A percentile compares a stretch with the other conserved stretches of the same genome.
These are phyloP conservation scores for Amanita molliuscula DNA, from an alignment of 768 basidiomycete genomes.

Conservation along the genomic window DNA sequence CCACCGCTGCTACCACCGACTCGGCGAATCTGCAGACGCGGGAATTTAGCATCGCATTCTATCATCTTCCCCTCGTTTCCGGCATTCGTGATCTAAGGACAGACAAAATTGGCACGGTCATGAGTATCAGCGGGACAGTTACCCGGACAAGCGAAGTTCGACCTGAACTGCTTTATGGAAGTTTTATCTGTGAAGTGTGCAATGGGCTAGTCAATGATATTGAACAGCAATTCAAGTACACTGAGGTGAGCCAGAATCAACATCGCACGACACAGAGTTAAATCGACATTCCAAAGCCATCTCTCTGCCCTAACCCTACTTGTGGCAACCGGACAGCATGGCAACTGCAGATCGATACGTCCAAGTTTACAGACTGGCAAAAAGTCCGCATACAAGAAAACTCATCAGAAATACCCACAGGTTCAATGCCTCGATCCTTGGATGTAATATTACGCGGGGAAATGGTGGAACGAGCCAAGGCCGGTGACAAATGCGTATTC, in stretches of 20 bases:
- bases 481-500: constrained; percentile 97
- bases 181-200: constrained; percentile 88
- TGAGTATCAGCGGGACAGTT: constrained; percentile 95
- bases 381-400: constrained; percentile 99
- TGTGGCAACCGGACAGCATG: constrained; percentile 87
- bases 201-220: constrained; percentile 81
- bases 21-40: constrained; percentile 84
- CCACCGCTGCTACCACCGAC: constrained; percentile 77
- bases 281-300: constrained; percentile 46
- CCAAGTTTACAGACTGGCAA: constrained; percentile 98
- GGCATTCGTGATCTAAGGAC: constrained; percentile 92
- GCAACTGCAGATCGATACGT: constrained; percentile 93
- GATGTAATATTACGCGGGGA: constrained; percentile 94
- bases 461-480: constrained; percentile 97
- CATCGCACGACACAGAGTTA: not conserved
- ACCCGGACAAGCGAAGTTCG: constrained; percentile 96
- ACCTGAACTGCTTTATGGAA: constrained; percentile 88
- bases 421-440: constrained; percentile 94
- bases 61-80: constrained; percentile 86
- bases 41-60: constrained; percentile 93
- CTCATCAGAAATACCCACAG: constrained; percentile 96
- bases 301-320: constrained; percentile 87
- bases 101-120: constrained; percentile 87
- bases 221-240: constrained; percentile 99
- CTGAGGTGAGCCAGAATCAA: constrained; percentile 51